A percentile compares a stretch with the other conserved stretches of the same genome.
Evolutionary conservation across 345 rosid species (phyloP).

Genomic region (Rubroshorea leprosula): DNA sequence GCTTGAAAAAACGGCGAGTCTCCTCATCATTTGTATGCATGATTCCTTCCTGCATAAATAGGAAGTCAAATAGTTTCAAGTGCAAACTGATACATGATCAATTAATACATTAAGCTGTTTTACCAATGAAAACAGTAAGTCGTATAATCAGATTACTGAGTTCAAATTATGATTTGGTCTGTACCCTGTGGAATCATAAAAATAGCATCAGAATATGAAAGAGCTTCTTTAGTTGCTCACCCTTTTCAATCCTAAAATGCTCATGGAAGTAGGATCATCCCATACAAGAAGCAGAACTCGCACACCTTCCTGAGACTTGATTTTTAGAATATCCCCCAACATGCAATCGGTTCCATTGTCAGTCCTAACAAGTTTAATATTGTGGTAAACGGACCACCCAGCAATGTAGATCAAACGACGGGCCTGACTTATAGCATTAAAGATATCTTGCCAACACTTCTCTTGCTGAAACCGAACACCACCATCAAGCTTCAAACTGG

Average conservation of each 20-base stretch:
- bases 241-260: constrained; percentile 56
- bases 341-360: constrained; percentile 28
- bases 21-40: constrained; percentile 85
- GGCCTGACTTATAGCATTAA: constrained; percentile 69
- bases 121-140: too few species aligned
- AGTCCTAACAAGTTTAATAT: constrained; percentile 56
- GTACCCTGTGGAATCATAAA: too few species aligned
- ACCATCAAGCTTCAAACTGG: constrained; percentile 50
- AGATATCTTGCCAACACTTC: constrained; percentile 77
- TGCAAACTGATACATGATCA: neutral
- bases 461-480: constrained; percentile 43
- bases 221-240: constrained; percentile 36
- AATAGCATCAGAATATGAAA: too few species aligned
- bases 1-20: constrained; percentile 82
- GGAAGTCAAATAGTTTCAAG: constrained; percentile 3
- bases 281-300: constrained; percentile 85
- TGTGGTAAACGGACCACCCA: constrained; percentile 87
- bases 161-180: constrained; percentile 6
- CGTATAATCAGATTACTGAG: too few species aligned
- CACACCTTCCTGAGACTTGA: constrained; percentile 94
- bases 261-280: constrained; percentile 95
- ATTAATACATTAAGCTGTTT: constrained; percentile 1
- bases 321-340: constrained; percentile 74
- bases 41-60: constrained; percentile 61
- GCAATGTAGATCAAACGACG: constrained; percentile 74